Conservation (phyloP, 805 yeast genomes). For the Komagataella pastoris region DNA sequence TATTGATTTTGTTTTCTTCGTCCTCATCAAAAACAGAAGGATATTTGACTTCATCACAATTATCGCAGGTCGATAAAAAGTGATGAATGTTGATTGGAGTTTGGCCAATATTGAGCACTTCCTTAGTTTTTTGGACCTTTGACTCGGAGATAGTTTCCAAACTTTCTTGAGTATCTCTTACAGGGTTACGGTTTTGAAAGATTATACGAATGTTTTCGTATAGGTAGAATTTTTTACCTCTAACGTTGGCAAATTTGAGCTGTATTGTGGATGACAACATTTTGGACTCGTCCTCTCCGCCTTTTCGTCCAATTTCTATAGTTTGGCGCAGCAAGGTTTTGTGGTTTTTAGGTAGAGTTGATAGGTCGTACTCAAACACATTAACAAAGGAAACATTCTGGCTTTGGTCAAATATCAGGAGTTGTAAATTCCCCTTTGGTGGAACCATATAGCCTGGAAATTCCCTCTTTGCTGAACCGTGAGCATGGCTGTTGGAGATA, state of each 20-base stretch:
- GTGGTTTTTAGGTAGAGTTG: slow-evolving; percentile 9
- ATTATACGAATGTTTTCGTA: slow-evolving; percentile 17
- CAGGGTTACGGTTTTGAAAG: slow-evolving; percentile 10
- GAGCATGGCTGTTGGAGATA: not conserved
- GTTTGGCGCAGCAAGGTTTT: slow-evolving; percentile 14
- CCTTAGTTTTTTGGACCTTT: slow-evolving; percentile 6
- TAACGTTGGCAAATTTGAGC: slow-evolving; percentile 13
- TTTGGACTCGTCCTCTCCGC: not conserved
- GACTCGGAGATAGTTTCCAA: slow-evolving; percentile 3
- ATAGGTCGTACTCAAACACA: slow-evolving; percentile 13
- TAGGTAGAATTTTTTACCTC: slow-evolving; percentile 12
- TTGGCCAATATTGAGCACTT: slow-evolving; percentile 10
- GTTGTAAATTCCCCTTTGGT: slow-evolving; percentile 13
- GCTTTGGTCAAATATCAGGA: slow-evolving; percentile 17
- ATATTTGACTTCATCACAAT: not conserved
- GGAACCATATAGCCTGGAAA: slow-evolving; percentile 18
- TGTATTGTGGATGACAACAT: slow-evolving; percentile 13
- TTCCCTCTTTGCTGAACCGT: slow-evolving; percentile 6
- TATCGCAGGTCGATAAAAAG: slow-evolving; percentile 6
- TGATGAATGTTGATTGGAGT: slow-evolving; percentile 10
- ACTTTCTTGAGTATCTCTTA: not conserved
- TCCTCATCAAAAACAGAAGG: slow-evolving; percentile 1
- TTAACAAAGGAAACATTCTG: slow-evolving; percentile 12
- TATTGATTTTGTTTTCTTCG: not conserved
- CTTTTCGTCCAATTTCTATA: not conserved